These are phyloP conservation scores for Crithidia acanthocephali DNA, from an alignment of 208 protist species.

Conservation along the genomic window DNA sequence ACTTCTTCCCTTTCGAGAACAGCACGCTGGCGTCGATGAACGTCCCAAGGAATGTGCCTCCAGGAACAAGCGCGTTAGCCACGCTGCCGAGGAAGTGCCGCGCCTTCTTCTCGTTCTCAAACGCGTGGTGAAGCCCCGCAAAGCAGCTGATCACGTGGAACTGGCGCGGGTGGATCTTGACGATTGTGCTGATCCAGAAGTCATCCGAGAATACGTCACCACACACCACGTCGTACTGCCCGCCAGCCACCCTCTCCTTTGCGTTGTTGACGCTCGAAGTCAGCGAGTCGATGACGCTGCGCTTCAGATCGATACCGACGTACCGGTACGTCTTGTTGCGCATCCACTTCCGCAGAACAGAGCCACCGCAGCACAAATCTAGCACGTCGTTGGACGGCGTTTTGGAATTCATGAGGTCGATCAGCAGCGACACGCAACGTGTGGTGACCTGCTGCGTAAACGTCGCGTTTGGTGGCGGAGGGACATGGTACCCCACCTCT, in stretches of 20 bases:
- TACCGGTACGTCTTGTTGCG: constrained; percentile 76
- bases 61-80: constrained; percentile 82
- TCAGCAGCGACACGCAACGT: constrained; percentile 71
- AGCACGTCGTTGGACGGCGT: constrained; percentile 82
- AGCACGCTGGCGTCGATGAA: constrained; percentile 72
- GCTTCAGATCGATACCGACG: constrained; percentile 78
- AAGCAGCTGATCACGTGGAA: constrained; percentile 87
- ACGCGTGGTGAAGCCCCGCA: constrained; percentile 76
- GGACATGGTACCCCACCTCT: constrained; percentile 76
- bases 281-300: constrained; percentile 56
- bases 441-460: constrained; percentile 80
- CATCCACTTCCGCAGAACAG: constrained; percentile 87
- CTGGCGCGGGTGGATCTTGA: constrained; percentile 78
- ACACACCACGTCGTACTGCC: constrained; percentile 74
- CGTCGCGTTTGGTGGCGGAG: constrained; percentile 71
- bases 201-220: constrained; percentile 78
- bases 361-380: constrained; percentile 85
- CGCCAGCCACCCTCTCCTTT: constrained; percentile 41
- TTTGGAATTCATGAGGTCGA: constrained; percentile 77
- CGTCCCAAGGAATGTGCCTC: constrained; percentile 75
- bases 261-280: constrained; percentile 47
- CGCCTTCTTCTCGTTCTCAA: constrained; percentile 61
- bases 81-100: constrained; percentile 75
- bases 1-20: constrained; percentile 63
- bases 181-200: constrained; percentile 78